A percentile compares a stretch with the other conserved stretches of the same genome.
phyloP scores from a whole-genome alignment of 2,329 filamentous ascomycete genomes.

The Neurospora crassa region DNA sequence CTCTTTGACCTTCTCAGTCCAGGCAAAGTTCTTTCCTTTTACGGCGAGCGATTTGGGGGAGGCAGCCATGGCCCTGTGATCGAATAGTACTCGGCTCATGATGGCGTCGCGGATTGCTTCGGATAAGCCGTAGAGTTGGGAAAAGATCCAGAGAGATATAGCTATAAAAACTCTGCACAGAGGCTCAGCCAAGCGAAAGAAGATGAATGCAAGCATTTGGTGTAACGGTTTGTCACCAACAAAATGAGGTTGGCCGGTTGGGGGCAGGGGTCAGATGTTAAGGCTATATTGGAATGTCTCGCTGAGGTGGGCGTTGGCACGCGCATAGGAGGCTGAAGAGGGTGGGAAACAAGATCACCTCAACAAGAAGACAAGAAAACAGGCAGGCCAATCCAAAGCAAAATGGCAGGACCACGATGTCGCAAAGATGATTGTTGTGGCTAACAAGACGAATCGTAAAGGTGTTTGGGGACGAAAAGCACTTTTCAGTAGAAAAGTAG shows the following conservation, averaged over 20 bases:
- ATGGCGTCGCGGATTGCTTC: neutral
- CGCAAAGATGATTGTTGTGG: neutral
- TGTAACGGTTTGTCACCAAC: neutral
- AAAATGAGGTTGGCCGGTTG: neutral
- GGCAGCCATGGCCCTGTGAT: neutral
- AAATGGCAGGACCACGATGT: neutral
- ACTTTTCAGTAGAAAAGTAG: neutral
- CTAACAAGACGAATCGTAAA: neutral
- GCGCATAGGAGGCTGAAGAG: neutral
- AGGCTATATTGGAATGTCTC: neutral
- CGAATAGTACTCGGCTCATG: neutral
- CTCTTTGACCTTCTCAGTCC: neutral
- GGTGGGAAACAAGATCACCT: neutral
- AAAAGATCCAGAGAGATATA: neutral
- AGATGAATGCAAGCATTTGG: neutral
- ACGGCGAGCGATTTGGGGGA: neutral
- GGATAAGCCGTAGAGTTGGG: neutral
- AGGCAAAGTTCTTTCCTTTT: neutral
- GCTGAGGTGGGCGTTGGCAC: neutral
- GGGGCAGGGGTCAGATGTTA: neutral
- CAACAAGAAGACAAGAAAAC: neutral
- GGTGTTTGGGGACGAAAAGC: neutral
- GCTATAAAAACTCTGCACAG: neutral
- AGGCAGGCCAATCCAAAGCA: too few relatives aligned
- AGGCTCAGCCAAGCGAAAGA: neutral